Evolutionary conservation across 2,329 filamentous ascomycete genomes (phyloP).

Genomic region (Aureobasidium mangrovei): DNA sequence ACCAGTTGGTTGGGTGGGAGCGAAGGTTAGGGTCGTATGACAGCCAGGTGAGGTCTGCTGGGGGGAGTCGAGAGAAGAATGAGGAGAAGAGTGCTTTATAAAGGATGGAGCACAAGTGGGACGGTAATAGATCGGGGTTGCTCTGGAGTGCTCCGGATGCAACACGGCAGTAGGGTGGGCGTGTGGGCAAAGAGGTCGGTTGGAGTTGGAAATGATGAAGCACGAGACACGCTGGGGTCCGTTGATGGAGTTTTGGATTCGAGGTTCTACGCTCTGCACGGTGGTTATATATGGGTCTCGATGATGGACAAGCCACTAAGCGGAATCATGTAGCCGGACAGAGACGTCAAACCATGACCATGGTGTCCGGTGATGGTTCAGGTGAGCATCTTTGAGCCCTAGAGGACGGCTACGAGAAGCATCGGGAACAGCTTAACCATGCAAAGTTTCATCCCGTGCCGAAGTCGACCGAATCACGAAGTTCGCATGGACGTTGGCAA

Average conservation of each 20-base stretch:
- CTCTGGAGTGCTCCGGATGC: conserved; percentile 13
- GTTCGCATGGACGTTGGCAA: neutral
- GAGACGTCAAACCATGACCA: conserved; percentile 13
- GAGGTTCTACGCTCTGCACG: conserved; percentile 9
- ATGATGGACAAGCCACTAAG: conserved; percentile 1
- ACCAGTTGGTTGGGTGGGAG: neutral
- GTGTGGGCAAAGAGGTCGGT: neutral
- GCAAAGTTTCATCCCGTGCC: conserved; percentile 4
- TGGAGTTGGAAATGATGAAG: conserved; percentile 8
- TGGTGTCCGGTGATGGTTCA: conserved; percentile 6
- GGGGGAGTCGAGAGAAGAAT: neutral
- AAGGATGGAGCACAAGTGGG: conserved; percentile 3
- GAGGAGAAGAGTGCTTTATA: conserved; percentile 3
- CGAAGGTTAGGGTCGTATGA: conserved; percentile 1
- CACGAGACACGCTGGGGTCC: conserved; percentile 15
- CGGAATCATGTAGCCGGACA: neutral
- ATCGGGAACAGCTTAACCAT: neutral
- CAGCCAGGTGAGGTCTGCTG: conserved; percentile 13
- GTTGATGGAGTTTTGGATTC: conserved; percentile 10
- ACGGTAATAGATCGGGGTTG: conserved; percentile 15
- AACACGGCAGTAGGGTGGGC: neutral
- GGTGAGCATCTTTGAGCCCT: conserved; percentile 8
- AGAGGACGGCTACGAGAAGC: neutral
- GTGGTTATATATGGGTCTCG: conserved; percentile 15
- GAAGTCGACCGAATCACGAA: conserved; percentile 6